Conservation (phyloP, 2,329 filamentous ascomycete genomes). For the Lasiodiplodia citricola region DNA sequence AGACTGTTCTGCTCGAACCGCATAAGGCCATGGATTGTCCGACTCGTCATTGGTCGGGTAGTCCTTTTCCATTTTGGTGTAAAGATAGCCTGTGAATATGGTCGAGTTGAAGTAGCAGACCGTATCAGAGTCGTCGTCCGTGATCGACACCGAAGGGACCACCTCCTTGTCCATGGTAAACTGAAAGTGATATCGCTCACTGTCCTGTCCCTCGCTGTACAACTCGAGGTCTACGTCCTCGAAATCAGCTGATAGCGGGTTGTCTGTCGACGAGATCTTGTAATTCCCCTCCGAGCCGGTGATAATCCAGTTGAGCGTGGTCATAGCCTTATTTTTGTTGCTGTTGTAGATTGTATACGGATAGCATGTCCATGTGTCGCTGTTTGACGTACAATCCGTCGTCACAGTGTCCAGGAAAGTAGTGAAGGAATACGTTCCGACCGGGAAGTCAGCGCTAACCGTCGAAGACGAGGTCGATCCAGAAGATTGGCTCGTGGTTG, state of each 20-base stretch:
- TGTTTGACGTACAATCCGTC: constrained; percentile 63
- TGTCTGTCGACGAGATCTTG: constrained; percentile 61
- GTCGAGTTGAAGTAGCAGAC: constrained; percentile 66
- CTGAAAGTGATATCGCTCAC: constrained; percentile 65
- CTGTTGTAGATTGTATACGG: constrained; percentile 59
- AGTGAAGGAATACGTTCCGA: constrained; percentile 66
- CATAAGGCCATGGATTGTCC: constrained; percentile 60
- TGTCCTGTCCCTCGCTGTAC: constrained; percentile 52
- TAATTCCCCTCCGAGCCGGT: constrained; percentile 47
- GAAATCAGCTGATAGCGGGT: constrained; percentile 64
- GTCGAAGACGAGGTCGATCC: constrained; percentile 27
- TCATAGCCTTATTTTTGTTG: constrained; percentile 47
- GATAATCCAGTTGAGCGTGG: constrained; percentile 69
- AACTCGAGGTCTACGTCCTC: constrained; percentile 57
- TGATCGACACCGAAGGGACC: constrained; percentile 53
- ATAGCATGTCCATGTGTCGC: constrained; percentile 67
- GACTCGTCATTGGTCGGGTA: constrained; percentile 41
- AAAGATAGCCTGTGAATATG: constrained; percentile 62
- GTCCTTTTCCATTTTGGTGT: constrained; percentile 58
- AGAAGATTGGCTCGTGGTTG: neutral
- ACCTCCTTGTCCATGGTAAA: constrained; percentile 60
- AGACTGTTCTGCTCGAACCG: constrained; percentile 61
- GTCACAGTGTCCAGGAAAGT: constrained; percentile 61
- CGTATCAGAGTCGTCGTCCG: constrained; percentile 52
- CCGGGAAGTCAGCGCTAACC: constrained; percentile 57